Evolutionary conservation across 2,329 filamentous ascomycete species (phyloP).

Genomic region (Alternaria dauci): DNA sequence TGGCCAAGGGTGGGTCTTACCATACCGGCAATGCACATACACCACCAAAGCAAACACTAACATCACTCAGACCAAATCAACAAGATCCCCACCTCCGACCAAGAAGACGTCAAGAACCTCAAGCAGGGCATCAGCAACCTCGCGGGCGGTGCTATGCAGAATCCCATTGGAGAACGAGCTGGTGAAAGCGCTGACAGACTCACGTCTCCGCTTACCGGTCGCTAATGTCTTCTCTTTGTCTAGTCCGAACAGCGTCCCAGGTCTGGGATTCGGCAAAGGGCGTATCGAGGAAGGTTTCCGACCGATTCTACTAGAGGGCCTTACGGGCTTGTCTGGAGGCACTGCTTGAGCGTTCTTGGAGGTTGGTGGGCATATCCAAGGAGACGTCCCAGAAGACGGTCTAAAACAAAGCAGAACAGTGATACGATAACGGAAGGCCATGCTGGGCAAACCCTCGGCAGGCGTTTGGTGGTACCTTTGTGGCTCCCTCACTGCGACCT

Average conservation of each 20-base stretch:
- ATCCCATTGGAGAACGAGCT: constrained; percentile 48
- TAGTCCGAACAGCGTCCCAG: constrained; percentile 36
- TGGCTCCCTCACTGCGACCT: not conserved
- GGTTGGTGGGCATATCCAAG: constrained; percentile 24
- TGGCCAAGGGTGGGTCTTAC: constrained; percentile 46
- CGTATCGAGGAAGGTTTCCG: constrained; percentile 24
- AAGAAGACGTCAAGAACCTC: constrained; percentile 49
- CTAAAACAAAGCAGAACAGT: constrained; percentile 20
- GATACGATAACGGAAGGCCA: constrained; percentile 3
- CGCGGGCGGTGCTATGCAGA: constrained; percentile 45
- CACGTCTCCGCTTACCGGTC: constrained; percentile 50
- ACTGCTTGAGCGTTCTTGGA: constrained; percentile 31
- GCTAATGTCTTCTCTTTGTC: constrained; percentile 37
- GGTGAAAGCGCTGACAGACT: constrained; percentile 49
- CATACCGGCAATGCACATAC: not conserved
- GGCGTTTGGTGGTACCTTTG: constrained; percentile 7
- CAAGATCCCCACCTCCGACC: constrained; percentile 51
- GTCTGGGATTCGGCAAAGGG: constrained; percentile 34
- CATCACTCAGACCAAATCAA: constrained; percentile 46
- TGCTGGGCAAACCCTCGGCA: not conserved
- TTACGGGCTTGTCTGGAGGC: constrained; percentile 25
- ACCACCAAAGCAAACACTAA: constrained; percentile 11
- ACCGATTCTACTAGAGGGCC: constrained; percentile 18
- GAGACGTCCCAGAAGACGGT: constrained; percentile 13
- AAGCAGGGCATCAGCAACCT: constrained; percentile 48